phyloP scores from a whole-genome alignment of 805 yeast genomes.

The Lachancea kluyveri region DNA sequence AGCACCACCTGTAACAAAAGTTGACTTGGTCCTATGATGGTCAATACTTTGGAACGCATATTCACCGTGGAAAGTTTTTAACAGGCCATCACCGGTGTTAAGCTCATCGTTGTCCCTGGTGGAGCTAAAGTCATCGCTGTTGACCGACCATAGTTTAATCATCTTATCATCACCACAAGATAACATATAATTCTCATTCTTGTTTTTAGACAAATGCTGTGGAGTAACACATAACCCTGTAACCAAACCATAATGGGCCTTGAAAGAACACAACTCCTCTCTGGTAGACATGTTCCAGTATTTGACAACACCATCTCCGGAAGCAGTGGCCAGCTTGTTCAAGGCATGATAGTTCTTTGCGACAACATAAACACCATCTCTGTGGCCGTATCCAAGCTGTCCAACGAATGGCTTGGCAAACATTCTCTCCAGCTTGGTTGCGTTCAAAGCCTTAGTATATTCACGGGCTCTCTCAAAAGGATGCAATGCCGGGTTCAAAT shows the following conservation, averaged over 20 bases:
- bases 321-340: constrained; percentile 79
- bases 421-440: constrained; percentile 92
- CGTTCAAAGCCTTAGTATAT: constrained; percentile 88
- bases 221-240: constrained; percentile 80
- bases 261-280: constrained; percentile 66
- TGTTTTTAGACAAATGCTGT: constrained; percentile 15
- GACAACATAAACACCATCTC: constrained; percentile 86
- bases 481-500: constrained; percentile 88
- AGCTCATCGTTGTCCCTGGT: constrained; percentile 28
- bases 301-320: constrained; percentile 92
- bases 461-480: constrained; percentile 97
- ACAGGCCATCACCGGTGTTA: constrained; percentile 44
- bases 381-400: constrained; percentile 89
- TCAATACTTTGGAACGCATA: constrained; percentile 82
- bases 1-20: constrained; percentile 91
- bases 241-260: constrained; percentile 88
- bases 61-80: constrained; percentile 77
- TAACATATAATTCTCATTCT: constrained; percentile 43
- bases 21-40: constrained; percentile 67
- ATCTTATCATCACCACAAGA: constrained; percentile 91
- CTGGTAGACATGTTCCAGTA: constrained; percentile 87
- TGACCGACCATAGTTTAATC: constrained; percentile 82
- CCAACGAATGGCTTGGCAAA: constrained; percentile 97
- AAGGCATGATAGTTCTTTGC: constrained; percentile 70
- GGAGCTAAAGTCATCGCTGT: constrained; percentile 41